Evolutionary conservation across 129 eudicot genomes (phyloP), one percentile per base, ranked within the genome.

Genomic region (Gnaphalium uliginosum): DNA sequence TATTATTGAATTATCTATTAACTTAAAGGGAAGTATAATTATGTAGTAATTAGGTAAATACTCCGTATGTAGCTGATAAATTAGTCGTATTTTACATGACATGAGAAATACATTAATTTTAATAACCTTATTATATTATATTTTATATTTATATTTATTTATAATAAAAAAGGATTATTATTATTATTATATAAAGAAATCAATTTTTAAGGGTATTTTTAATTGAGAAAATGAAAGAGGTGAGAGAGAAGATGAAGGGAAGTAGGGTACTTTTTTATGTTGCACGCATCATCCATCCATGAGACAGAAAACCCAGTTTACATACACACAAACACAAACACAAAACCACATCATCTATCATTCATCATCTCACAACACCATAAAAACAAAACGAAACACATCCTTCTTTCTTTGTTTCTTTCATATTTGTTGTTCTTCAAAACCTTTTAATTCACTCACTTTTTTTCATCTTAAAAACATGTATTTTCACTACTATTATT

Each of bases 211-310:
- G 53, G 53, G 17, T 9, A 17, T 13, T 46, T 60, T 37, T 6
- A 63, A 26, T 18, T n/a, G 0, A 48, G 11, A 58, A 26, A 69
- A 41, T 39, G 25, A 21, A 7, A 14, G 64, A 21, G 65, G 18
- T 17, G 75, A 79, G 77, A 86, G 81, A 73, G 75, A 41, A 74
- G 80, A 62, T 60, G 73, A 77, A 82, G 80, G 79, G 82, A 79
- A 84, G 89, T 84, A 79, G 76, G 79, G 90, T 70, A 77, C 90
- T 86, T 84, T 89, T 86, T 86, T 84, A 89, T 81, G 87, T 86
- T 86, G 80, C 85, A 89, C 87, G 86, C 95, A 89, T 89, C 86
- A 82, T 84, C 74, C 72, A 76, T 67, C 26, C 73, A 79, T 71
- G 71, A 5, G 8, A 62, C 83, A 73, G 65, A 70, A 60, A 78